These are phyloP conservation scores for Elaeagnus macrophylla DNA, from an alignment of 306 rosid species.

Conservation along the genomic window DNA sequence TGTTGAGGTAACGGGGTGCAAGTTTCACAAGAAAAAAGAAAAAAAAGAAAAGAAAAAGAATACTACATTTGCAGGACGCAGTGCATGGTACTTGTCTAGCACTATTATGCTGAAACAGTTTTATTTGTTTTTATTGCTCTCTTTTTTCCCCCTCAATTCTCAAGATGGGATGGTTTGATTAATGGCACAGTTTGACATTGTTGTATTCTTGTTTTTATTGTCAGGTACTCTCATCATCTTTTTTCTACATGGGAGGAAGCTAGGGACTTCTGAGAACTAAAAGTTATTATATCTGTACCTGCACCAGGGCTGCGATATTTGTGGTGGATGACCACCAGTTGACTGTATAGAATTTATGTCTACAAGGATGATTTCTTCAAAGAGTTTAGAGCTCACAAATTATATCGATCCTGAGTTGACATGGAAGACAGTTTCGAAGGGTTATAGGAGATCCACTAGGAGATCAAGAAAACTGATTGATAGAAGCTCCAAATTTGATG, in stretches of 20 bases:
- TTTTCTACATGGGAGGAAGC: no score
- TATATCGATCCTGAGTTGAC: constrained; percentile 23
- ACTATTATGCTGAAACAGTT: no score
- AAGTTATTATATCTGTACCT: constrained; percentile 6
- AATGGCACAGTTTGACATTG: no score
- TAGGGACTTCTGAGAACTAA: no score
- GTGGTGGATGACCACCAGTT: constrained; percentile 15
- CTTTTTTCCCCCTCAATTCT: no score
- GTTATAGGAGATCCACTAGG: constrained; percentile 25
- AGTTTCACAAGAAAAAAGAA: no score
- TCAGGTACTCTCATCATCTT: background rate
- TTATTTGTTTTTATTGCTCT: no score
- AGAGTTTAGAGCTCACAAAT: constrained; percentile 18
- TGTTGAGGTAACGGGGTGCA: background rate
- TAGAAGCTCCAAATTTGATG: constrained; percentile 11
- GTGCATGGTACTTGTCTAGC: no score
- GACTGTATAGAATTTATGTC: constrained; percentile 16
- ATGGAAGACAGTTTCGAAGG: constrained; percentile 26
- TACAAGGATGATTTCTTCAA: constrained; percentile 25
- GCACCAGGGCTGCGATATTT: constrained; percentile 22
- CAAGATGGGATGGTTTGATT: no score
- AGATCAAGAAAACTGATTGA: constrained; percentile 25
- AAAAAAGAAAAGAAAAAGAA: no score
- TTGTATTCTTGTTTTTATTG: background rate
- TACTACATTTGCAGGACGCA: no score